A percentile compares a stretch with the other conserved stretches of the same genome.
Evolutionary conservation across 1,139 yeast genomes (phyloP).

Genomic region (Protomyces inouyei): DNA sequence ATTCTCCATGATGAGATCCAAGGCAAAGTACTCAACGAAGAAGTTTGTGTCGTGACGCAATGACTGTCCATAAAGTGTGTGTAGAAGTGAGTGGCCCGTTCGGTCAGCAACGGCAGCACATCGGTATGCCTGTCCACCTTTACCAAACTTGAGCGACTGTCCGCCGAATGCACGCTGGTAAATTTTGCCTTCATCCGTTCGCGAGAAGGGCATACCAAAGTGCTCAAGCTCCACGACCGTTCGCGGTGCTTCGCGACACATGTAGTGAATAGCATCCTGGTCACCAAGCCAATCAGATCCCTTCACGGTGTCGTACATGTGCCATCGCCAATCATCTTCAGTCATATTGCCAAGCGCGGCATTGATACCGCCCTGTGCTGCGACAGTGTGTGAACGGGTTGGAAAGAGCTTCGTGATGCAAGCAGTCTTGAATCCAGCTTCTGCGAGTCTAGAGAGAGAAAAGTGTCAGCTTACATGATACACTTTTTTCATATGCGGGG

Average conservation of each 20-base stretch:
- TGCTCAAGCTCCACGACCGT: constrained; percentile 96
- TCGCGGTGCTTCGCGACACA: constrained; percentile 97
- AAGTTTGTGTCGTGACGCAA: constrained; percentile 95
- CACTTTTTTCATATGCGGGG: neutral
- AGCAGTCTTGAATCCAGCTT: constrained; percentile 96
- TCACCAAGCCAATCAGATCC: constrained; percentile 99
- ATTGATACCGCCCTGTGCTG: constrained; percentile 99
- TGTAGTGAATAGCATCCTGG: constrained; percentile 97
- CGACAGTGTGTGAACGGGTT: constrained; percentile 97
- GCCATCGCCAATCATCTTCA: constrained; percentile 99
- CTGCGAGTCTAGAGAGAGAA: constrained; percentile 64
- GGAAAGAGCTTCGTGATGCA: constrained; percentile 97
- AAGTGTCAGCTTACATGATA: neutral
- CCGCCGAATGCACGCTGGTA: constrained; percentile 99
- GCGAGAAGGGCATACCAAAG: constrained; percentile 96
- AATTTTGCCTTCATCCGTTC: constrained; percentile 94
- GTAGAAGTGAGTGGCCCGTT: constrained; percentile 96
- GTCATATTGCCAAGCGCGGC: constrained; percentile 98
- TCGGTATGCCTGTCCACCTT: constrained; percentile 99
- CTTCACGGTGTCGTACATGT: constrained; percentile 83
- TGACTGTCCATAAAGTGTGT: constrained; percentile 94
- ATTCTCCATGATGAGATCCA: constrained; percentile 90
- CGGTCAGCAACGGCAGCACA: constrained; percentile 99
- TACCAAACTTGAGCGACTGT: constrained; percentile 90
- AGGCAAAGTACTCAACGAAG: constrained; percentile 94